Conservation (phyloP, 169 alveolate species). For the Cryptosporidium viatorum region DNA sequence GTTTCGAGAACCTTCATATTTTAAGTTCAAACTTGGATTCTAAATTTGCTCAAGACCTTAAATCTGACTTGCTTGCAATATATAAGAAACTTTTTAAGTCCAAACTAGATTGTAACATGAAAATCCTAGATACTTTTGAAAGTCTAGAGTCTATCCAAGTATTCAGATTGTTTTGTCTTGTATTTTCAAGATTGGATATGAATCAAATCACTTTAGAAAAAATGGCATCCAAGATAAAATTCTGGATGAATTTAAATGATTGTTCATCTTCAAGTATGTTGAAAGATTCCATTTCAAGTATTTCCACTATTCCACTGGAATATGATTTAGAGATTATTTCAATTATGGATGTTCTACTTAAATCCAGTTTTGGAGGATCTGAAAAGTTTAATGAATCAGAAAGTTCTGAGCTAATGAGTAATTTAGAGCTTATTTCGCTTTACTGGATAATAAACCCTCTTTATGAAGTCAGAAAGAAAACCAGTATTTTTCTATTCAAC, state of each 20-base stretch:
- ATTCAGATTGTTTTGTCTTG: conserved; percentile 4
- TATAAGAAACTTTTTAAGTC: too few species aligned
- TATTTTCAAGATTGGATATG: not conserved
- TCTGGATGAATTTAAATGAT: not conserved
- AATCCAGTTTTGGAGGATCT: not conserved
- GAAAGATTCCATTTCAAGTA: not conserved
- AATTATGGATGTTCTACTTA: not conserved
- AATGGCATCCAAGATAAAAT: not conserved
- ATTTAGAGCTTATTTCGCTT: not conserved
- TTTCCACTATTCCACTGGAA: conserved; percentile 14
- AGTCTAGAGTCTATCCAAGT: not conserved
- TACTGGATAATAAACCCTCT: conserved; percentile 35
- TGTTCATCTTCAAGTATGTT: not conserved
- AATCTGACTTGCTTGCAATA: not conserved
- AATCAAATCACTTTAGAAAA: not conserved
- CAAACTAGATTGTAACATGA: too few species aligned
- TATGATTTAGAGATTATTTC: conserved; percentile 21
- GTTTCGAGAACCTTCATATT: not conserved
- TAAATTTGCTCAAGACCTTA: not conserved
- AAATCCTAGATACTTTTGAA: not conserved
- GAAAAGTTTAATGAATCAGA: not conserved
- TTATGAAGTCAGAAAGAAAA: not conserved
- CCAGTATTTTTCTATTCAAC: not conserved
- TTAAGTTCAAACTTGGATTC: not conserved
- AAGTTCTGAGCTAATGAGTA: not conserved